These are phyloP conservation scores for Diplodia corticola DNA, from an alignment of 2,329 filamentous ascomycete genomes.

Conservation along the genomic window DNA sequence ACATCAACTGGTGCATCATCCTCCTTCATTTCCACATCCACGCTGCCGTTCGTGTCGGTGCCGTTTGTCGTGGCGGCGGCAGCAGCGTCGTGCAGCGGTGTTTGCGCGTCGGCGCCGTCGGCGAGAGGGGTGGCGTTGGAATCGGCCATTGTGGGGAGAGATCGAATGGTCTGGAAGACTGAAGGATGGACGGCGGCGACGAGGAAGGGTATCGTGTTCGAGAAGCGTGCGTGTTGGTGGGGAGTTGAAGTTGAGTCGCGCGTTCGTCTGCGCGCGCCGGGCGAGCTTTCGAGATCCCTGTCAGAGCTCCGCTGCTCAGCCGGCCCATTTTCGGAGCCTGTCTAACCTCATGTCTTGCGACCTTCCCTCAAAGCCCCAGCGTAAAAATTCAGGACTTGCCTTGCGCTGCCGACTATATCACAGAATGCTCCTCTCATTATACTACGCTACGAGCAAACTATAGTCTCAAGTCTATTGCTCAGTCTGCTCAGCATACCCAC, in stretches of 20 bases:
- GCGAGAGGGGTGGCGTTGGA: not conserved
- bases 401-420: not conserved
- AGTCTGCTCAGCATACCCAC: too few relatives aligned
- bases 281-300: conserved; percentile 15
- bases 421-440: too few relatives aligned
- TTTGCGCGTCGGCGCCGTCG: conserved; percentile 19
- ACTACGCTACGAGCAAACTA: too few relatives aligned
- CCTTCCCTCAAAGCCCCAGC: not conserved
- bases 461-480: not conserved
- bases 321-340: not conserved
- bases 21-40: conserved; percentile 41
- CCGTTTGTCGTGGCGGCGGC: conserved; percentile 28
- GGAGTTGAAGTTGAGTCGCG: conserved; percentile 6
- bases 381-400: not conserved
- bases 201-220: not conserved
- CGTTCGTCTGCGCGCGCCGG: conserved; percentile 7
- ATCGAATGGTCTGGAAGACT: not conserved
- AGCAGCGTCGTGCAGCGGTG: conserved; percentile 8
- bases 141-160: not conserved
- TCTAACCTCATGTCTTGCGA: not conserved
- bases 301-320: not conserved
- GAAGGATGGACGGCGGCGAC: not conserved
- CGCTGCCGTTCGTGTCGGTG: conserved; percentile 23
- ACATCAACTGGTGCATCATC: conserved; percentile 33
- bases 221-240: not conserved